Evolutionary conservation across 2,329 filamentous ascomycete species (phyloP).

Genomic region (Clarireedia monteithiana): DNA sequence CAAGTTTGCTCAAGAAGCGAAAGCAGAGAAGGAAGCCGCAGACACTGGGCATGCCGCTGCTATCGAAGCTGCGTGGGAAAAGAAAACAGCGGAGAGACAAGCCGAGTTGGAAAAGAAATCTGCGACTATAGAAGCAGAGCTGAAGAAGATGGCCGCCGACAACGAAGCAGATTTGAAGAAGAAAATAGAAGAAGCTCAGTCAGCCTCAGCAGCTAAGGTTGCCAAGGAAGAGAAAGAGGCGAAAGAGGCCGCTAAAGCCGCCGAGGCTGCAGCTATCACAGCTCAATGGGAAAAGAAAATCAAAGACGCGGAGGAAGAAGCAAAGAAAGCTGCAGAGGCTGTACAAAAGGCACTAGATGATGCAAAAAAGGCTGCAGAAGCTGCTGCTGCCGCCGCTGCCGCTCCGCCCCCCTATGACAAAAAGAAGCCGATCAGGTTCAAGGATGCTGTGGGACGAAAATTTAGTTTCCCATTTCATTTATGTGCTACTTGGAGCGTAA

Average conservation of each 20-base stretch:
- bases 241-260: constrained; percentile 22
- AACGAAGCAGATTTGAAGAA: constrained; percentile 8
- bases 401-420: constrained; percentile 31
- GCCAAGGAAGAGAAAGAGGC: constrained; percentile 26
- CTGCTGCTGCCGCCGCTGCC: constrained; percentile 31
- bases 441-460: constrained; percentile 84
- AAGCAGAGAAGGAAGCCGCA: constrained; percentile 13
- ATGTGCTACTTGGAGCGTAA: constrained; percentile 76
- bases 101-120: constrained; percentile 28
- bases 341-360: constrained; percentile 42
- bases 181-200: constrained; percentile 8
- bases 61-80: constrained; percentile 14
- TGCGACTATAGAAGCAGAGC: constrained; percentile 28
- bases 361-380: constrained; percentile 31
- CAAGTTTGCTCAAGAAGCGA: constrained; percentile 11
- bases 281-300: constrained; percentile 40
- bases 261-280: constrained; percentile 35
- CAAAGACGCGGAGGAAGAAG: constrained; percentile 18
- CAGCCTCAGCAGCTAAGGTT: constrained; percentile 1
- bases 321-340: constrained; percentile 40
- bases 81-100: constrained; percentile 17
- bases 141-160: constrained; percentile 29
- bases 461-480: constrained; percentile 87
- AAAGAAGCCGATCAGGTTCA: constrained; percentile 71
- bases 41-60: constrained; percentile 3